These are phyloP conservation scores for Candida buenavistaensis DNA, from an alignment of 1,139 yeast genomes.

Conservation along the genomic window DNA sequence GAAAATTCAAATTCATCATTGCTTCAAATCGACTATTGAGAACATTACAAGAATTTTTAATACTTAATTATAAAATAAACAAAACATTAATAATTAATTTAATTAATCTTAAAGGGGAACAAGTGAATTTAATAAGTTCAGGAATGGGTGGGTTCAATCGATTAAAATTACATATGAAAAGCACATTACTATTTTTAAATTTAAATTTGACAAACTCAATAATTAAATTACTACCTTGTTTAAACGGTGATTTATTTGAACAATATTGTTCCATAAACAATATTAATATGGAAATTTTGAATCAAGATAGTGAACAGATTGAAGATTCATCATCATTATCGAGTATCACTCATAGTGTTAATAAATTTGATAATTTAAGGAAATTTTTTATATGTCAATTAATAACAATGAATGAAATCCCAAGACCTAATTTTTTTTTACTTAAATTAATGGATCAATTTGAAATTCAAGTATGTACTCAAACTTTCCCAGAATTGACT, in stretches of 20 bases:
- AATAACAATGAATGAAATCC: conserved; percentile 36
- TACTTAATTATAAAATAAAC: conserved; percentile 38
- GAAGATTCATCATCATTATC: neutral
- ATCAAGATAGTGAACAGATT: conserved; percentile 12
- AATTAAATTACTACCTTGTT: conserved; percentile 30
- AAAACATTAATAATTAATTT: conserved; percentile 36
- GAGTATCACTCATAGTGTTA: conserved; percentile 13
- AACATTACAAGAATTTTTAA: conserved; percentile 30
- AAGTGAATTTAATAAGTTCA: conserved; percentile 26
- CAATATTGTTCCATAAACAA: conserved; percentile 42
- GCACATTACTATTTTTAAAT: conserved; percentile 27
- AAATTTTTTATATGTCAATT: conserved; percentile 42
- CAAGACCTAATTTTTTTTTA: conserved; percentile 31
- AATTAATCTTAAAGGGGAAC: conserved; percentile 28
- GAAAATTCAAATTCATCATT: conserved; percentile 24
- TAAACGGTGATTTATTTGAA: conserved; percentile 42
- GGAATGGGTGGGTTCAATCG: conserved; percentile 14
- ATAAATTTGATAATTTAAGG: conserved; percentile 37
- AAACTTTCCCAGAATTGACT: conserved; percentile 5
- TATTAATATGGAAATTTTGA: conserved; percentile 23
- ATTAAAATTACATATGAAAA: conserved; percentile 16
- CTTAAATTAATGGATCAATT: conserved; percentile 33
- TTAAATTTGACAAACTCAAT: conserved; percentile 31
- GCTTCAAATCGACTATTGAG: conserved; percentile 26
- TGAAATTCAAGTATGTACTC: conserved; percentile 13